Percentiles rank a stretch among this genome's conserved stretches.
Conservation (phyloP, 805 yeast species). For the Teunomyces pallodes region DNA sequence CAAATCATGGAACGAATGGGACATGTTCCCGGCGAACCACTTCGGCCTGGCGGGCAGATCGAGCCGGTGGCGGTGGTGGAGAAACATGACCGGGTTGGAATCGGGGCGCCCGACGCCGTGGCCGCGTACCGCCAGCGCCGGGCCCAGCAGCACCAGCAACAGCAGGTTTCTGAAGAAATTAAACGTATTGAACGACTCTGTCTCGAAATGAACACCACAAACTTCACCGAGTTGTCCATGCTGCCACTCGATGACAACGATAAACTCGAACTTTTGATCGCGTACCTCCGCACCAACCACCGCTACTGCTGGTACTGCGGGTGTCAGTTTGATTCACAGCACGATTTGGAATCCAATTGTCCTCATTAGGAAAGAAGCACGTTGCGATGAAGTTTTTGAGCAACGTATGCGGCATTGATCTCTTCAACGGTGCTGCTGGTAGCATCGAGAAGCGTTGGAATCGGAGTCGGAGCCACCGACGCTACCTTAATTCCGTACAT, state of each 20-base stretch:
- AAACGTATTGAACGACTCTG: not conserved
- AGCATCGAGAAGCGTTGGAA: not conserved
- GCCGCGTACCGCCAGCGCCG: not conserved
- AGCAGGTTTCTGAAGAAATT: not conserved
- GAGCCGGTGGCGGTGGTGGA: constrained; percentile 30
- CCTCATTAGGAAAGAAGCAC: constrained; percentile 42
- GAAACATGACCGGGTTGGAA: constrained; percentile 17
- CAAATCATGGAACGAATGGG: constrained; percentile 62
- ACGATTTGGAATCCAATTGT: constrained; percentile 42
- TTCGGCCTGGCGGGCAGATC: constrained; percentile 35
- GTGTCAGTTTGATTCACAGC: constrained; percentile 27
- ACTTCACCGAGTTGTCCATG: not conserved
- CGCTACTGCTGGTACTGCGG: constrained; percentile 56
- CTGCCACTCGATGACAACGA: constrained; percentile 14
- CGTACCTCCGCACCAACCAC: constrained; percentile 37
- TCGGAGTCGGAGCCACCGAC: too few species aligned
- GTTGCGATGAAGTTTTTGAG: constrained; percentile 8
- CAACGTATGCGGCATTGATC: constrained; percentile 17
- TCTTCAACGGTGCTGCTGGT: constrained; percentile 11
- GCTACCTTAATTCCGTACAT: not conserved
- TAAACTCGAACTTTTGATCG: constrained; percentile 29
- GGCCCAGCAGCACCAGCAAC: not conserved
- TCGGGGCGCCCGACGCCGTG: constrained; percentile 16
- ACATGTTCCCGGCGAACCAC: constrained; percentile 44
- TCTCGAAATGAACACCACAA: not conserved